Evolutionary conservation across 139 green algal genomes (phyloP), one percentile per base, ranked within the genome.

Genomic region (Bryopsis sp.): DNA sequence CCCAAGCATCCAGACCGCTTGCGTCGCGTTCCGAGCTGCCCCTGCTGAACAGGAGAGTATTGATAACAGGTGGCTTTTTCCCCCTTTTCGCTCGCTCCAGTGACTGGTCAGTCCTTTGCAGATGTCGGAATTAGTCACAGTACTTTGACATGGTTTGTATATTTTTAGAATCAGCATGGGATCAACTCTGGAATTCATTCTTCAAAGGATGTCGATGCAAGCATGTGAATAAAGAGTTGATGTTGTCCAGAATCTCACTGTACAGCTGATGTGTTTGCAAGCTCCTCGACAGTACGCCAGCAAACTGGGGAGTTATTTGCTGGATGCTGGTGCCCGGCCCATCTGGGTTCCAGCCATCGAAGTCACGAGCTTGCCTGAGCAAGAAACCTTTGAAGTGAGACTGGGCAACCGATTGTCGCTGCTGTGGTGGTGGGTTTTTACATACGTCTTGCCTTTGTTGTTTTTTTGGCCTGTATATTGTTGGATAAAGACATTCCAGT

Each of bases 281-380:
- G 80, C 80, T 0, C 85, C 85, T 0, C 54, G 82, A 2, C 84
- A 89, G 66, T 92, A 92, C 58, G 82, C 82, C 0, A 48, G 61
- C 31, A 86, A 85, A 75, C 75, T 92, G 29, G 57, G 46, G 0
- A 39, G 38, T 7, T 67, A 72, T 36, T 76, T 92, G 3, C 38
- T 83, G 7, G 75, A 73, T 24, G 75, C 81, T 28, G 85, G 85
- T 2, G 81, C 82, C 2, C 71, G 68, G 19, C 79, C 82, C 2
- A 57, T 87, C 2, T 88, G 84, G 80, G 15, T 88, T 4, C 86
- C 86, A 7, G 70, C 60, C 11, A 76, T 92, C 24, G 38, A 71
- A 2, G 86, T 89, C 63, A 76, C 34, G 3, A 47, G 36, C 2
- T 72, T 89, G 5, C n/a, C 22, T 1, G 66, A 78, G 19, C 28